These are phyloP conservation scores for Arxiozyma heterogenica DNA, from an alignment of 1,139 yeast species.

Conservation along the genomic window DNA sequence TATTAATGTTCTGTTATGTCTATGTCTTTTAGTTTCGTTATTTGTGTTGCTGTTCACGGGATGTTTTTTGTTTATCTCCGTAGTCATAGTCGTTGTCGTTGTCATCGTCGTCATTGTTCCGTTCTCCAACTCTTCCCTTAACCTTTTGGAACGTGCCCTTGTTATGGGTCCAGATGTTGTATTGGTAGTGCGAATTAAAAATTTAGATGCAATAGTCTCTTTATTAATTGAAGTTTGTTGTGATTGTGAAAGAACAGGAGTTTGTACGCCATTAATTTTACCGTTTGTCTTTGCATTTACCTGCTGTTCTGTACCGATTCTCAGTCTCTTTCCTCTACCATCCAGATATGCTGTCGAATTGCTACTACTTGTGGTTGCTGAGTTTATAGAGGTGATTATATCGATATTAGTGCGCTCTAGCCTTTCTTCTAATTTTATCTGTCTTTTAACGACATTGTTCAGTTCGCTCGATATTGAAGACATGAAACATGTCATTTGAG, in stretches of 20 bases:
- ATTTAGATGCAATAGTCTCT: background rate
- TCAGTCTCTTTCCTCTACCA: background rate
- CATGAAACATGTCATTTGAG: background rate
- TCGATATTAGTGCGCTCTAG: background rate
- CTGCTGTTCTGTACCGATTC: background rate
- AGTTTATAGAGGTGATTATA: background rate
- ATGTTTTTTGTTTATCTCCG: background rate
- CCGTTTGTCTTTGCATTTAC: background rate
- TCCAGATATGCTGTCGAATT: background rate
- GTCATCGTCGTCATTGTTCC: background rate
- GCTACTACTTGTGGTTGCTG: background rate
- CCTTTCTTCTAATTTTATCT: conserved; percentile 10
- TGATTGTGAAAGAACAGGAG: background rate
- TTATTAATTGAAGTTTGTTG: background rate
- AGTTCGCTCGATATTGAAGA: conserved; percentile 5
- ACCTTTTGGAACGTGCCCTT: conserved; percentile 2
- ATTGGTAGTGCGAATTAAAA: background rate
- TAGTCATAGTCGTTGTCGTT: background rate
- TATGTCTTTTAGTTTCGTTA: conserved; percentile 1
- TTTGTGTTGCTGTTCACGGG: conserved; percentile 2
- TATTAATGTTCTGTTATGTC: conserved; percentile 18
- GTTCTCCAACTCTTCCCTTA: background rate
- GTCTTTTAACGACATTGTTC: conserved; percentile 8
- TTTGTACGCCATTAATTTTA: background rate
- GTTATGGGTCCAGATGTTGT: conserved; percentile 5